A percentile compares a stretch with the other conserved stretches of the same genome.
Conservation (phyloP, 1,284 basidiomycete species). For the Schizophyllum commune region DNA sequence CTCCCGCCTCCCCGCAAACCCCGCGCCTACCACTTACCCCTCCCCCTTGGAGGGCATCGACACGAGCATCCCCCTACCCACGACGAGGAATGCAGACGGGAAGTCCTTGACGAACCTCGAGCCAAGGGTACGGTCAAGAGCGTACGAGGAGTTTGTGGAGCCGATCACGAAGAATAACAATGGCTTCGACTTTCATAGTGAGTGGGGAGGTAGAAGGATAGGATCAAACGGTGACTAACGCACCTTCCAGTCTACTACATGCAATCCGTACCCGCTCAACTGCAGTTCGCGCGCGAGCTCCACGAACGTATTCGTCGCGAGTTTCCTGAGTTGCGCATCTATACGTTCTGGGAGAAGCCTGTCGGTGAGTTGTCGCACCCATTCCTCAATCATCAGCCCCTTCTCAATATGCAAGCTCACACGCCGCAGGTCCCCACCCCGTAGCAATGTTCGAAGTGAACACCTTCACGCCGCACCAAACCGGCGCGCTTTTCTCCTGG, state of each 20-base stretch:
- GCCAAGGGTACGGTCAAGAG: slow-evolving; percentile 34
- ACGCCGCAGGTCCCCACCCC: slow-evolving; percentile 45
- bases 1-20: neutral
- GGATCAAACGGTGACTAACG: neutral
- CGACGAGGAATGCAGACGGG: neutral
- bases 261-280: slow-evolving; percentile 35
- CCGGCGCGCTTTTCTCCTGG: slow-evolving; percentile 59
- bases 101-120: slow-evolving; percentile 1
- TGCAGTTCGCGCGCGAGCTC: slow-evolving; percentile 47
- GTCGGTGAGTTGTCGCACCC: slow-evolving; percentile 32
- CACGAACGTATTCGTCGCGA: slow-evolving; percentile 59
- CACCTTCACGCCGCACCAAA: slow-evolving; percentile 57
- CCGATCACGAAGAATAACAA: slow-evolving; percentile 47
- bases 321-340: slow-evolving; percentile 67
- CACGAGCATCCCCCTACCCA: neutral
- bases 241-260: slow-evolving; percentile 54
- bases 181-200: slow-evolving; percentile 65
- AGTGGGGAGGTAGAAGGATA: slow-evolving; percentile 15
- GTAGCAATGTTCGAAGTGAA: slow-evolving; percentile 68
- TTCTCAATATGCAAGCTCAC: neutral
- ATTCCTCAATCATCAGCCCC: too few species aligned
- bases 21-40: neutral
- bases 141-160: slow-evolving; percentile 45
- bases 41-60: neutral
- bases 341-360: slow-evolving; percentile 55